Conservation (phyloP, 108 stramenopile genomes). For the Conticribra guillardii region DNA sequence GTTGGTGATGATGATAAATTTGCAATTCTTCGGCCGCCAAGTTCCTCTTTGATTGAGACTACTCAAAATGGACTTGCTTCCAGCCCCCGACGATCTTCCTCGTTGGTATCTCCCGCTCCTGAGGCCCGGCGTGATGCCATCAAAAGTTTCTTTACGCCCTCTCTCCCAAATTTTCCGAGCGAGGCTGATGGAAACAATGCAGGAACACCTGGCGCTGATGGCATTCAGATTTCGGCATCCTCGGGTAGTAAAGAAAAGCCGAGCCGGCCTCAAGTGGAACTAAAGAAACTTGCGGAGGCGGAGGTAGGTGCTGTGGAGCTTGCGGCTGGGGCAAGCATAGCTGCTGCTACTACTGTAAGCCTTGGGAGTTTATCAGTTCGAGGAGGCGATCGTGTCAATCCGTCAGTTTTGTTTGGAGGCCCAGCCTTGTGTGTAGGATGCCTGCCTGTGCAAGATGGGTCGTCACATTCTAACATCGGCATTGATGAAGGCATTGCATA, state of each 20-base stretch:
- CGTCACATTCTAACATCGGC: slow-evolving; percentile 12
- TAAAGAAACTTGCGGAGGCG: slow-evolving; percentile 60
- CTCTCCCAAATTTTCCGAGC: no score
- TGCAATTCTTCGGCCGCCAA: slow-evolving; percentile 40
- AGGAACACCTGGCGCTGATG: background rate
- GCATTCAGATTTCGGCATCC: no score
- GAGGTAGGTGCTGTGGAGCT: slow-evolving; percentile 59
- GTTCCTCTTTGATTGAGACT: no score
- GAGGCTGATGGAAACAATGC: background rate
- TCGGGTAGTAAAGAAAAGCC: slow-evolving; percentile 17
- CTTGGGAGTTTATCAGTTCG: slow-evolving; percentile 70
- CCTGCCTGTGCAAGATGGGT: slow-evolving; percentile 31
- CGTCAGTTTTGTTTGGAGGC: slow-evolving; percentile 77
- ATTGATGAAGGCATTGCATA: slow-evolving; percentile 65
- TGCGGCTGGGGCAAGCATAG: slow-evolving; percentile 47
- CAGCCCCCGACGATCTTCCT: background rate
- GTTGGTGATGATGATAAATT: slow-evolving; percentile 80
- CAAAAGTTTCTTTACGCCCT: background rate
- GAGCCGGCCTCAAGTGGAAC: slow-evolving; percentile 59
- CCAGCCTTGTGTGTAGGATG: slow-evolving; percentile 79
- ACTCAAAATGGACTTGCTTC: no score
- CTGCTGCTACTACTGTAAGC: slow-evolving; percentile 58
- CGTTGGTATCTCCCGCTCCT: slow-evolving; percentile 1
- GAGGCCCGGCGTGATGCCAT: background rate
- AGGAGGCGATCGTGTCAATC: slow-evolving; percentile 70